A percentile compares a stretch with the other conserved stretches of the same genome.
These are phyloP conservation scores for Saccharomycopsis sp. DNA, from an alignment of 805 yeast genomes.

Conservation along the genomic window DNA sequence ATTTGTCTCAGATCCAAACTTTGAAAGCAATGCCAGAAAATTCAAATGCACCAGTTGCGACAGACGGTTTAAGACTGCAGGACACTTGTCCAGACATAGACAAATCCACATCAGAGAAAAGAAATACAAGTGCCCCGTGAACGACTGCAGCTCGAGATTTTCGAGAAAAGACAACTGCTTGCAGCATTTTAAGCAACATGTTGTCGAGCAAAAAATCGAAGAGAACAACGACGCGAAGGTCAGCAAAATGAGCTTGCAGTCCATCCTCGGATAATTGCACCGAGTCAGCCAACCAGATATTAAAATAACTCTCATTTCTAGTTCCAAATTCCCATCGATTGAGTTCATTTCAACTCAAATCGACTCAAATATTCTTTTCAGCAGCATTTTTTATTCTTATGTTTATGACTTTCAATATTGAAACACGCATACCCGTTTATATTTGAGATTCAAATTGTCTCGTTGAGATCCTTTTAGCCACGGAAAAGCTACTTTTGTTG, in stretches of 20 bases:
- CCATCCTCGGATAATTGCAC: neutral
- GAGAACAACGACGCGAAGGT: neutral
- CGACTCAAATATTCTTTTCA: neutral
- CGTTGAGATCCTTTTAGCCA: too few relatives aligned
- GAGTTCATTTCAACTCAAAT: neutral
- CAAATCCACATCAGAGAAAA: conserved; percentile 6
- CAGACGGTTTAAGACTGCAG: conserved; percentile 15
- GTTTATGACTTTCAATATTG: too few relatives aligned
- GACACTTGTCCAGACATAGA: conserved; percentile 14
- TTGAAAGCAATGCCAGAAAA: conserved; percentile 13
- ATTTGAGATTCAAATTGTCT: too few relatives aligned
- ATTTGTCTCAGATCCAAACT: conserved; percentile 18
- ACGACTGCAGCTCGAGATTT: conserved; percentile 2
- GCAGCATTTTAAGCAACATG: conserved; percentile 5
- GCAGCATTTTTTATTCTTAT: neutral
- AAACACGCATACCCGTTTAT: too few relatives aligned
- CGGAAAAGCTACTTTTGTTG: too few relatives aligned
- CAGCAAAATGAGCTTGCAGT: conserved; percentile 6
- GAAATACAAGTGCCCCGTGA: conserved; percentile 1
- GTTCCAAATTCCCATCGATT: neutral
- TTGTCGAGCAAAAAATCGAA: neutral
- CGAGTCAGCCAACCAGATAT: neutral
- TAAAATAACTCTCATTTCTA: neutral
- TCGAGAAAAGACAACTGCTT: conserved; percentile 5
- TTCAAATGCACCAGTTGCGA: conserved; percentile 15